Evolutionary conservation across 306 rosid species (phyloP).

Genomic region (Cucurbita maxima): DNA sequence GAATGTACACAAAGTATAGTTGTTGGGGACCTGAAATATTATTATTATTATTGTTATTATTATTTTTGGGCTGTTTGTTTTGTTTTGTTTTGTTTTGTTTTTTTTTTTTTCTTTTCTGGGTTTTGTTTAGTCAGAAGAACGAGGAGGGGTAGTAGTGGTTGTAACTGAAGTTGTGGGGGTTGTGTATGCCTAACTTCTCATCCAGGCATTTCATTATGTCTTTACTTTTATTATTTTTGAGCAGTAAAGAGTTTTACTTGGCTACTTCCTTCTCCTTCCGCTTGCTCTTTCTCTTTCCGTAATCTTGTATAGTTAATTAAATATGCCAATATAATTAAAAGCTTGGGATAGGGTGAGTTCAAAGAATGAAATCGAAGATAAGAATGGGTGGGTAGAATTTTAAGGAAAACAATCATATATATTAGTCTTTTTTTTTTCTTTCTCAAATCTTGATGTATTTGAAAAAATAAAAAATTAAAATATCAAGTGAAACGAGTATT

Average conservation of each 20-base stretch:
- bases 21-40: constrained; percentile 9
- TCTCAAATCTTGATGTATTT: no score
- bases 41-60: not conserved
- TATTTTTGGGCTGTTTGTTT: not conserved
- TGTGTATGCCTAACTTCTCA: constrained; percentile 2
- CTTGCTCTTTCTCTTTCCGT: no score
- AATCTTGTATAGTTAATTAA: no score
- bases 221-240: not conserved
- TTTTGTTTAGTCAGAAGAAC: not conserved
- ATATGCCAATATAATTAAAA: no score
- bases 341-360: no score
- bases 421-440: no score
- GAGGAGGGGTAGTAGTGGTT: not conserved
- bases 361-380: no score
- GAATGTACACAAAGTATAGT: constrained; percentile 12
- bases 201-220: not conserved
- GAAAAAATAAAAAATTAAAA: no score
- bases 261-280: not conserved
- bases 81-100: not conserved
- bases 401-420: no score
- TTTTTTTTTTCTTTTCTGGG: not conserved
- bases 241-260: not conserved
- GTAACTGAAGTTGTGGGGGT: not conserved
- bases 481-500: no score
- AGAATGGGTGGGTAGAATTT: no score